Conservation (phyloP, 2,329 filamentous ascomycete species). For the Amylocarpus encephaloides region DNA sequence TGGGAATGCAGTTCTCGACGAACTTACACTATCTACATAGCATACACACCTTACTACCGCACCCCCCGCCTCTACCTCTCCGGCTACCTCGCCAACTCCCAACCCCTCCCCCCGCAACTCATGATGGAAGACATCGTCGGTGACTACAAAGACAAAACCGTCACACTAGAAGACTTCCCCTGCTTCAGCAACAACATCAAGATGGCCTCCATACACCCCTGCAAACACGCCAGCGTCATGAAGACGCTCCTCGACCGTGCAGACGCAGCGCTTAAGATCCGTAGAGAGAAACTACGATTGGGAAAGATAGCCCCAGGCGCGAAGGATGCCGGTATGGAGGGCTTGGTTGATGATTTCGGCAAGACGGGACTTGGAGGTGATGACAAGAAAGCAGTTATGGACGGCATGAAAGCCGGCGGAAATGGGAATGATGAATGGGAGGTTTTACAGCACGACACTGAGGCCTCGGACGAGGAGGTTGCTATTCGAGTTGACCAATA, state of each 20-base stretch:
- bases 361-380: constrained; percentile 54
- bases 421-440: constrained; percentile 57
- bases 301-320: constrained; percentile 42
- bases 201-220: constrained; percentile 95
- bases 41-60: constrained; percentile 93
- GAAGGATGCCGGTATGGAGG: constrained; percentile 64
- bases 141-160: constrained; percentile 97
- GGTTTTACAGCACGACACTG: constrained; percentile 53
- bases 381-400: constrained; percentile 30
- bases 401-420: constrained; percentile 43
- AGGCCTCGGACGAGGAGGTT: constrained; percentile 64
- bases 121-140: constrained; percentile 98
- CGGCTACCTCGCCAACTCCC: constrained; percentile 73
- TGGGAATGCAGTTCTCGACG: constrained; percentile 60
- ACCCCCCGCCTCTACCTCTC: constrained; percentile 93
- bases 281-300: constrained; percentile 71
- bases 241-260: constrained; percentile 93
- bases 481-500: constrained; percentile 87
- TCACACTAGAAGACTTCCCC: constrained; percentile 94
- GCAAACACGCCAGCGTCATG: constrained; percentile 97
- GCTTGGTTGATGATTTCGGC: constrained; percentile 74
- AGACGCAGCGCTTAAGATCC: constrained; percentile 84
- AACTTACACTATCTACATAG: constrained; percentile 98
- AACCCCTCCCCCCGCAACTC: constrained; percentile 71
- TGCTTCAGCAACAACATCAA: constrained; percentile 89